These are phyloP conservation scores for Aspergillus unguis DNA, from an alignment of 2,329 filamentous ascomycete genomes.

Conservation along the genomic window DNA sequence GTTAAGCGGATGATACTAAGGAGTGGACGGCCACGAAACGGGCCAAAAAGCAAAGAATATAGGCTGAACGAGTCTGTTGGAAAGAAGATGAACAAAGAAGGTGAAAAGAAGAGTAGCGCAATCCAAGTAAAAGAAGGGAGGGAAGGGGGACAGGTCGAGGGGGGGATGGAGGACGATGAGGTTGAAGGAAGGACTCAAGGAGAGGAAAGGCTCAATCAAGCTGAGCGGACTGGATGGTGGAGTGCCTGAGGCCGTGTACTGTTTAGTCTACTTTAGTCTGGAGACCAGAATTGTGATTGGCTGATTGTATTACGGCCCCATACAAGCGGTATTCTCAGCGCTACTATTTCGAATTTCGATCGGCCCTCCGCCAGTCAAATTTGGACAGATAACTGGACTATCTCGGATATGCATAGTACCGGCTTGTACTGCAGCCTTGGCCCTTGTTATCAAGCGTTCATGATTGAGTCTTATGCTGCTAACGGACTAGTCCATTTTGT, in stretches of 20 bases:
- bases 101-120: constrained; percentile 11
- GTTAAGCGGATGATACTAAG: constrained; percentile 21
- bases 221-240: constrained; percentile 8
- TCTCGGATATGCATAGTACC: constrained; percentile 8
- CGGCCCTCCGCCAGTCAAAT: constrained; percentile 12
- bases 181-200: constrained; percentile 18
- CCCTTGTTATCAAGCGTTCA: constrained; percentile 1
- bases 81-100: constrained; percentile 12
- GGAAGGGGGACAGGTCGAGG: constrained; percentile 12
- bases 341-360: constrained; percentile 9
- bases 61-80: constrained; percentile 9
- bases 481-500: constrained; percentile 6
- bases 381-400: constrained; percentile 9
- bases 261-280: background rate
- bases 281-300: constrained; percentile 11
- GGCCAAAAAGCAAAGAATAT: constrained; percentile 20
- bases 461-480: background rate
- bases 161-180: constrained; percentile 18
- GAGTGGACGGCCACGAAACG: constrained; percentile 39
- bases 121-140: constrained; percentile 13
- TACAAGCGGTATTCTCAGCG: constrained; percentile 16
- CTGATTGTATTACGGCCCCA: background rate
- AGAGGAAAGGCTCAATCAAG: constrained; percentile 18
- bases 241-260: constrained; percentile 11
- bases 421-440: constrained; percentile 5